phyloP scores from a whole-genome alignment of 2,329 filamentous ascomycete species.

The Aaosphaeria arxii region DNA sequence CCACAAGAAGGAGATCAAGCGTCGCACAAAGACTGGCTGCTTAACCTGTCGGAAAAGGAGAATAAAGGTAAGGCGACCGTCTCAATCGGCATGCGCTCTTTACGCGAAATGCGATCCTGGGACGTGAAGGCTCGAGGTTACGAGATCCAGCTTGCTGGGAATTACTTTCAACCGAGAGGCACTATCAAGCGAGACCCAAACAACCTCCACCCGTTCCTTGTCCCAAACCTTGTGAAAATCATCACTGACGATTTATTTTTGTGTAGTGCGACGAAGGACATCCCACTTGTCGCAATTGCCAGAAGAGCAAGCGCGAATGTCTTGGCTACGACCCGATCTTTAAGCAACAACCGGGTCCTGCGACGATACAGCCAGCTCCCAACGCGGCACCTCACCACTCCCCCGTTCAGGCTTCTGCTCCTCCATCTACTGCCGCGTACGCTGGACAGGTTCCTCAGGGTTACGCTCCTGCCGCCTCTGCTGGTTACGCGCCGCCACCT shows the following conservation, averaged over 20 bases:
- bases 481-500: constrained; percentile 34
- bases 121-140: constrained; percentile 20
- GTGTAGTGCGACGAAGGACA: constrained; percentile 91
- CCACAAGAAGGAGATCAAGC: constrained; percentile 72
- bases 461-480: constrained; percentile 45
- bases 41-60: constrained; percentile 56
- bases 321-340: constrained; percentile 86
- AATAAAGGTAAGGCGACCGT: constrained; percentile 61
- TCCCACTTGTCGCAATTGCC: constrained; percentile 86
- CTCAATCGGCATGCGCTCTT: background rate
- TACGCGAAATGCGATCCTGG: constrained; percentile 24
- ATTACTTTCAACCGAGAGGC: constrained; percentile 35
- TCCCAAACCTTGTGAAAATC: constrained; percentile 21
- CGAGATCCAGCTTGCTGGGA: constrained; percentile 12
- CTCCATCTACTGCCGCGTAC: constrained; percentile 32
- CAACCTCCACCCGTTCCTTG: constrained; percentile 14
- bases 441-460: constrained; percentile 41
- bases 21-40: constrained; percentile 72
- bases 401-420: constrained; percentile 28
- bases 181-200: constrained; percentile 37
- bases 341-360: constrained; percentile 67
- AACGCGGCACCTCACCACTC: constrained; percentile 41
- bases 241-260: constrained; percentile 21
- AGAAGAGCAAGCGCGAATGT: constrained; percentile 84
- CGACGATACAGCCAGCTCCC: constrained; percentile 69